Evolutionary conservation across 768 basidiomycete genomes (phyloP).

Genomic region (Erythrobasidium yunnanense): DNA sequence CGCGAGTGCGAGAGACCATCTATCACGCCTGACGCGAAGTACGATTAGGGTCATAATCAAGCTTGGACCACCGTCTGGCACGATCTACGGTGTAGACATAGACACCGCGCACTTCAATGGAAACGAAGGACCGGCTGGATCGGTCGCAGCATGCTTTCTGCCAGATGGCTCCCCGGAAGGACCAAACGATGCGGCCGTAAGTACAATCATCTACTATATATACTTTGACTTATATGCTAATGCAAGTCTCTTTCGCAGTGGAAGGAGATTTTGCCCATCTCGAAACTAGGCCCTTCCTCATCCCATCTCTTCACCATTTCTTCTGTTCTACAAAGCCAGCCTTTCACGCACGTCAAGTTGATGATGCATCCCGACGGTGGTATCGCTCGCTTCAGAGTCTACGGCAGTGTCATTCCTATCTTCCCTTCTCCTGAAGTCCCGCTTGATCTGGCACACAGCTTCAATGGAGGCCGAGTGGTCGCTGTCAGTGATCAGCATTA

Average conservation of each 20-base stretch:
- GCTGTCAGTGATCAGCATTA: conserved; percentile 89
- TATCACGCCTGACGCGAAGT: too few relatives aligned
- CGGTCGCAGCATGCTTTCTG: conserved; percentile 51
- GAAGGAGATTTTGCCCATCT: conserved; percentile 64
- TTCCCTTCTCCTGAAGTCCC: conserved; percentile 31
- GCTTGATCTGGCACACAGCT: conserved; percentile 83
- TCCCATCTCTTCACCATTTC: conserved; percentile 75
- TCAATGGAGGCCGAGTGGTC: conserved; percentile 74
- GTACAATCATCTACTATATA: not conserved
- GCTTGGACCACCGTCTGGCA: conserved; percentile 57
- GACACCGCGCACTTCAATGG: conserved; percentile 94
- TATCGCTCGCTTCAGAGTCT: conserved; percentile 85
- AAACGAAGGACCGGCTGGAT: conserved; percentile 57
- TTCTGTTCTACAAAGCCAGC: conserved; percentile 45
- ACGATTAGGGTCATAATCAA: conserved; percentile 91
- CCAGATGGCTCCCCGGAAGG: conserved; percentile 44
- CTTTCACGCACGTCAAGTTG: conserved; percentile 68
- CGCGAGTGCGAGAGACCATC: too few relatives aligned
- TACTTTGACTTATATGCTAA: not conserved
- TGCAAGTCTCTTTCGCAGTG: conserved; percentile 48
- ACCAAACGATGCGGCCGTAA: conserved; percentile 48
- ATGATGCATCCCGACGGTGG: conserved; percentile 96
- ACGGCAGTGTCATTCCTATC: conserved; percentile 54
- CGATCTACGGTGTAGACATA: conserved; percentile 75
- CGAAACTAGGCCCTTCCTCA: conserved; percentile 67